Evolutionary conservation across 345 rosid species (phyloP).

Genomic region (Noccaea caerulescens): DNA sequence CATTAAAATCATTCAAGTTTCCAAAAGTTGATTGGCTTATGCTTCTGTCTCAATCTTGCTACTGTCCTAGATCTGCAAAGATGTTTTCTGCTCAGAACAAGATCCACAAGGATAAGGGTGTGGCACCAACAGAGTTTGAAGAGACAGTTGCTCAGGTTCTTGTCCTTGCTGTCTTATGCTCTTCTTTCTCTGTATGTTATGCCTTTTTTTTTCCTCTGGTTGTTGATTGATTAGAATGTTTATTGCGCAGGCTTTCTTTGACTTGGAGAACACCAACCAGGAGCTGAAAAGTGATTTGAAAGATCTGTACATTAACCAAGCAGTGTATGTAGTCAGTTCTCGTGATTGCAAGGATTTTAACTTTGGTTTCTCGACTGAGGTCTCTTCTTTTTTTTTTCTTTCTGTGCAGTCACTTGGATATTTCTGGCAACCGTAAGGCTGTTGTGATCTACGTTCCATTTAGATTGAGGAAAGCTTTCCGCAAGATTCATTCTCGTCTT

Average conservation of each 20-base stretch:
- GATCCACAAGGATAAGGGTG: conserved; percentile 87
- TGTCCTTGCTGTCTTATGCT: neutral
- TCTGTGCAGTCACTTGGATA: conserved; percentile 70
- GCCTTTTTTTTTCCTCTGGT: too few relatives aligned
- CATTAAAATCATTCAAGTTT: neutral
- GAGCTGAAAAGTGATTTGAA: conserved; percentile 84
- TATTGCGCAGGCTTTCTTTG: conserved; percentile 68
- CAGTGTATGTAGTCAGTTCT: conserved; percentile 53
- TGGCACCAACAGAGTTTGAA: conserved; percentile 82
- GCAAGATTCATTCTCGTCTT: conserved; percentile 82
- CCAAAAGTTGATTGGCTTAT: conserved; percentile 1
- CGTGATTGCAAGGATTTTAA: neutral
- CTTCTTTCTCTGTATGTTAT: neutral
- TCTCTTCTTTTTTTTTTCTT: neutral
- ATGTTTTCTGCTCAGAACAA: conserved; percentile 81
- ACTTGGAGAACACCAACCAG: conserved; percentile 79
- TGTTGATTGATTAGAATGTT: neutral
- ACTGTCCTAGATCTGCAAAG: conserved; percentile 51
- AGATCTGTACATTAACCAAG: conserved; percentile 79
- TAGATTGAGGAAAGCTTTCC: conserved; percentile 83
- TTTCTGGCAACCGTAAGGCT: conserved; percentile 76
- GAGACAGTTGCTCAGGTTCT: conserved; percentile 81
- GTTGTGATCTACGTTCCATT: conserved; percentile 79
- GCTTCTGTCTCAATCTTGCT: neutral
- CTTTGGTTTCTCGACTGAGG: neutral